Base-by-base conservation (phyloP, 2,329 filamentous ascomycete genomes). In the Leptoxyphium fumago region DNA sequence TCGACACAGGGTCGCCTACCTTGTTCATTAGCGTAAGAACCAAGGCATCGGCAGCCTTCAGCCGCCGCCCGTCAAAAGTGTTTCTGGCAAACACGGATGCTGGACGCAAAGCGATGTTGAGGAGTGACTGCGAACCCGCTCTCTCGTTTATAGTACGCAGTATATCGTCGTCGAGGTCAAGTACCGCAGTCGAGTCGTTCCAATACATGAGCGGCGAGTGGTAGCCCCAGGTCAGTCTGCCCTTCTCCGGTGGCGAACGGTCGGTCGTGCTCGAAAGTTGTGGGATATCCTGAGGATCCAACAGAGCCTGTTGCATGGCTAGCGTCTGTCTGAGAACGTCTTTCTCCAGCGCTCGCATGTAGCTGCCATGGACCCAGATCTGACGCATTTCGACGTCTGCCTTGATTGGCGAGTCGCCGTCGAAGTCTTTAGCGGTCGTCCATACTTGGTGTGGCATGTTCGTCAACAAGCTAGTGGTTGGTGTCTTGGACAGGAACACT, bases 31-130 rank as follows among this genome's bases (percentile, higher is more conserved):
- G 64, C 6, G 83, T 87, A 47, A 89, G 78, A 44, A 89, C 83
- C 5, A 89, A 68, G 2, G 84, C 81, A 64, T 89, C 84, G 1
- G 81, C 83, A 4, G 82, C 82, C 18, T 79, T 67, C 2, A 89
- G 69, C 43, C 69, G 73, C 10, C 76, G 73, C 45, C 82, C 75
- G 45, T 79, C 73, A 51, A 86, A 88, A 3, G 73, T 71, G 57
- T 88, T 87, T n/a, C 84, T 84, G 46, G 82, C 84, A 52, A 89
- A 86, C 14, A 88, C 82, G 43, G 84, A 84, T 2, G 82, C 84
- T 54, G 84, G 83, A 9, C 82, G 74, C 26, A 89, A 64, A 0
- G 82, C 85, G 38, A 86, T 69, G 56, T 87, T 85, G 53, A 84
- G 75, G 1, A 75, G 75, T 0, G 82, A 83, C 1, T 74, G 72